These are phyloP conservation scores for Emergomyces africanus DNA, from an alignment of 2,329 filamentous ascomycete genomes.

Conservation along the genomic window DNA sequence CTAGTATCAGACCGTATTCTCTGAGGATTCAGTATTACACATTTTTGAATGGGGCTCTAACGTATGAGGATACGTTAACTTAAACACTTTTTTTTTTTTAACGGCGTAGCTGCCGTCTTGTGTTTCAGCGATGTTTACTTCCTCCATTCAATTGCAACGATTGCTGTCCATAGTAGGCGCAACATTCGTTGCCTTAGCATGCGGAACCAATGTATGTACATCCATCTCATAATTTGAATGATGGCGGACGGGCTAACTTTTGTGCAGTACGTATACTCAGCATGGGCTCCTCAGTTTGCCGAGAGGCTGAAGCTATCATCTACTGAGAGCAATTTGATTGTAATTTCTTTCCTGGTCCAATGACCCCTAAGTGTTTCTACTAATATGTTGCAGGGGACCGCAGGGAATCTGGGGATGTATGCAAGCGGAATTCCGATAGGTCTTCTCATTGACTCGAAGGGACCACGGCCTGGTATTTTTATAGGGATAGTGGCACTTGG, in stretches of 20 bases:
- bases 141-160: slow-evolving; percentile 37
- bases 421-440: slow-evolving; percentile 78
- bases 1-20: background rate
- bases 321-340: slow-evolving; percentile 88
- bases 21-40: background rate
- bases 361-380: slow-evolving; percentile 4
- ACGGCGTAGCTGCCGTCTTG: background rate
- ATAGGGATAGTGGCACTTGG: slow-evolving; percentile 61
- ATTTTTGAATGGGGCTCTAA: background rate
- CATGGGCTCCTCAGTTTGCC: slow-evolving; percentile 94
- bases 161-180: slow-evolving; percentile 75
- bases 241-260: slow-evolving; percentile 12
- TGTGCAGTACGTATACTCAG: slow-evolving; percentile 85
- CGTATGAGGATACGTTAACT: background rate
- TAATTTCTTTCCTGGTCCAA: slow-evolving; percentile 28
- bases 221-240: slow-evolving; percentile 5
- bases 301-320: slow-evolving; percentile 73
- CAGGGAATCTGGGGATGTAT: slow-evolving; percentile 72
- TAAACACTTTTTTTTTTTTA: background rate
- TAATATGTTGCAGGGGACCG: slow-evolving; percentile 37
- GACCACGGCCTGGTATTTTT: slow-evolving; percentile 66
- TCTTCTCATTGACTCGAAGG: slow-evolving; percentile 70
- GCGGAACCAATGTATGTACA: slow-evolving; percentile 68
- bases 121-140: background rate
- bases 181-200: slow-evolving; percentile 72